A percentile compares a stretch with the other conserved stretches of the same genome.
Evolutionary conservation across 352 stramenopile species (phyloP).

Genomic region (Elongisporangium prolatum): DNA sequence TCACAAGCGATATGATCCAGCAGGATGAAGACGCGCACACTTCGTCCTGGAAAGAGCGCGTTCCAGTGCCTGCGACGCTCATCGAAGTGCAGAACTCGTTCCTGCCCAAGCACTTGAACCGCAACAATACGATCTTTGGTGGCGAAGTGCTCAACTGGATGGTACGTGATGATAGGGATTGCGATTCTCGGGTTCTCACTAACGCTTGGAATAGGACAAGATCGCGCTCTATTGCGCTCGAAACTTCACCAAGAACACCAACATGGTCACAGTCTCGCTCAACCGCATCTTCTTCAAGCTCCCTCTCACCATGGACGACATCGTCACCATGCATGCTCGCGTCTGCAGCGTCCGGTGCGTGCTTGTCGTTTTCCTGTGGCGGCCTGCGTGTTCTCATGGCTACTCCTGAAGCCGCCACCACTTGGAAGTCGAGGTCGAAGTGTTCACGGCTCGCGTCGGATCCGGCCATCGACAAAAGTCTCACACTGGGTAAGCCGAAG

Average conservation of each 20-base stretch:
- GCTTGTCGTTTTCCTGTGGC: background rate
- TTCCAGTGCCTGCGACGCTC: slow-evolving; percentile 54
- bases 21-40: slow-evolving; percentile 19
- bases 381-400: too few species aligned
- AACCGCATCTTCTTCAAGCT: slow-evolving; percentile 74
- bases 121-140: slow-evolving; percentile 73
- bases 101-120: slow-evolving; percentile 66
- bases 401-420: slow-evolving; percentile 35
- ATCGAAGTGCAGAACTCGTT: slow-evolving; percentile 76
- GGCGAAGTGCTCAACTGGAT: slow-evolving; percentile 64
- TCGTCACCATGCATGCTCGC: slow-evolving; percentile 59
- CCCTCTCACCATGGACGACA: slow-evolving; percentile 58
- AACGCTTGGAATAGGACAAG: slow-evolving; percentile 31
- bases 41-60: slow-evolving; percentile 27
- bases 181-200: too few species aligned
- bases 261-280: slow-evolving; percentile 64
- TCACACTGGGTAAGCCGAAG: slow-evolving; percentile 39
- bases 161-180: slow-evolving; percentile 11
- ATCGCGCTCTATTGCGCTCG: slow-evolving; percentile 53
- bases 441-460: slow-evolving; percentile 53
- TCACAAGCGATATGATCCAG: slow-evolving; percentile 59
- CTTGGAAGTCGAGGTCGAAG: slow-evolving; percentile 70
- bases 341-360: slow-evolving; percentile 52
- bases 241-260: slow-evolving; percentile 66
- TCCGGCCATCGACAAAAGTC: slow-evolving; percentile 41